Percentiles rank a stretch among this genome's conserved stretches.
Evolutionary conservation across 2,329 filamentous ascomycete species (phyloP).

Genomic region (Colletotrichum simmondsii): DNA sequence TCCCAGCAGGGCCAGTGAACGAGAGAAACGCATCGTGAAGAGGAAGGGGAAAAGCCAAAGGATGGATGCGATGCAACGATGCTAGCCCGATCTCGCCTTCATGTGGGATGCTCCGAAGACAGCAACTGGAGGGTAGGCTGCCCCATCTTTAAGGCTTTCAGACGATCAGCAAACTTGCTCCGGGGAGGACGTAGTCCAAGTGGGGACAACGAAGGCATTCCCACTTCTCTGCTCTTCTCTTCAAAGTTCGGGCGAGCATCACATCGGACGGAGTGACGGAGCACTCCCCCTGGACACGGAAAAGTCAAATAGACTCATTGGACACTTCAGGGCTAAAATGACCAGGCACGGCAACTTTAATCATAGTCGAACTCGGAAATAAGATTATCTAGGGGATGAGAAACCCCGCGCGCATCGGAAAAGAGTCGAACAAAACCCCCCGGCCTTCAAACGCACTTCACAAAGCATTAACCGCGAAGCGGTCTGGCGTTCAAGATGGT

Average conservation of each 20-base stretch:
- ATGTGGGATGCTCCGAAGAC: background rate
- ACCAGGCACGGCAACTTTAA: background rate
- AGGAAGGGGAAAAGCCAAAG: background rate
- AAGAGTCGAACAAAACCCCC: conserved; percentile 12
- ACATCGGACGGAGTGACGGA: conserved; percentile 14
- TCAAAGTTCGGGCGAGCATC: conserved; percentile 13
- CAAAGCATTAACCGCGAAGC: background rate
- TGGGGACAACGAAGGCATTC: conserved; percentile 26
- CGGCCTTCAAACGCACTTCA: background rate
- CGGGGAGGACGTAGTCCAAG: background rate
- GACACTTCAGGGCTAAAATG: background rate
- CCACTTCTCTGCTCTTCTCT: conserved; percentile 11
- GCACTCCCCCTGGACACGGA: background rate
- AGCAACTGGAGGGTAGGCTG: background rate
- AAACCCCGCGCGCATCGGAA: conserved; percentile 1
- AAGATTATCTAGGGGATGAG: background rate
- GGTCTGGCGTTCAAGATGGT: conserved; percentile 10
- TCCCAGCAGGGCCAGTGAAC: conserved; percentile 6
- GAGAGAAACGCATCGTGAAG: conserved; percentile 16
- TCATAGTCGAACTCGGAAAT: conserved; percentile 14
- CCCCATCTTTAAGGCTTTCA: conserved; percentile 19
- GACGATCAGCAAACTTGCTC: background rate
- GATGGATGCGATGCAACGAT: conserved; percentile 22
- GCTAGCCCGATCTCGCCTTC: background rate
- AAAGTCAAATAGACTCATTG: conserved; percentile 16